These are phyloP conservation scores for Metarhizium guizhouense DNA, from an alignment of 2,329 filamentous ascomycete genomes.

Conservation along the genomic window DNA sequence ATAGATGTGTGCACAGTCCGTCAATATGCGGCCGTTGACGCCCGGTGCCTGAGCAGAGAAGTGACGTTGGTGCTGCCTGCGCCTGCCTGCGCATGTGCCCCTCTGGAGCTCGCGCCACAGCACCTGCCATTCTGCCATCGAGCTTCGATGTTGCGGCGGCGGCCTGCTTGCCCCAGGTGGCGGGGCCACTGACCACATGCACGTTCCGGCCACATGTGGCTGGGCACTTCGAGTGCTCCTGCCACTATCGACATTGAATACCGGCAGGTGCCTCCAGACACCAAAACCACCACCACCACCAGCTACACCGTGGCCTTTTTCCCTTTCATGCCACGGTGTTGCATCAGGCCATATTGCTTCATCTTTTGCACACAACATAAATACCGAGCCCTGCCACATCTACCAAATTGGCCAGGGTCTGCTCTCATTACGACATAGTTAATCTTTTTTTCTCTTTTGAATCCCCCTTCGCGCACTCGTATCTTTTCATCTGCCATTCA, in stretches of 20 bases:
- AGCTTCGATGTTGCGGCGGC: too few relatives aligned
- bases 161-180: too few relatives aligned
- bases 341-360: constrained; percentile 2
- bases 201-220: background rate
- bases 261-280: background rate
- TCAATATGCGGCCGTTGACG: too few relatives aligned
- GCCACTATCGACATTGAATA: background rate
- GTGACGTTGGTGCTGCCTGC: too few relatives aligned
- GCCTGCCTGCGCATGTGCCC: too few relatives aligned
- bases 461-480: background rate
- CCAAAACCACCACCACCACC: background rate
- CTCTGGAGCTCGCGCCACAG: constrained; percentile 18
- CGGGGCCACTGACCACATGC: too few relatives aligned
- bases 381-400: background rate
- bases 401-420: background rate
- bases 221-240: background rate
- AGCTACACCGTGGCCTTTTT: constrained; percentile 22
- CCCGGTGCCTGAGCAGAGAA: too few relatives aligned
- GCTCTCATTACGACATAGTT: background rate
- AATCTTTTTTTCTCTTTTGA: background rate
- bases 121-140: background rate
- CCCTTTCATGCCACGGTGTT: constrained; percentile 2
- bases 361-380: too few relatives aligned
- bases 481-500: background rate
- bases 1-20: too few relatives aligned